Base-by-base conservation (phyloP, 306 rosid genomes). In the Dryas drummondii region DNA sequence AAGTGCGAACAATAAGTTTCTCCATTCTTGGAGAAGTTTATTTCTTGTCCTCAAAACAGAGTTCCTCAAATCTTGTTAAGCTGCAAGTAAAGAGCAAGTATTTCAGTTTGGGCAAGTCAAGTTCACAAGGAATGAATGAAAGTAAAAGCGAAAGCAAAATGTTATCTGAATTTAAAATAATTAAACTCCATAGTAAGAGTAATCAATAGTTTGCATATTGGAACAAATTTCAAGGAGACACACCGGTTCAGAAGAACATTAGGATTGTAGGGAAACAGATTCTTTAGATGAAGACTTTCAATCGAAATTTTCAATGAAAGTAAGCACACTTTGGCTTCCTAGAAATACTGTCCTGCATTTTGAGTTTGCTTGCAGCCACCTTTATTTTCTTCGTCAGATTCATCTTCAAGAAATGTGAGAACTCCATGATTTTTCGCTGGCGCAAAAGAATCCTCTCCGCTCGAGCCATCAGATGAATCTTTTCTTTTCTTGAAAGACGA, bases 231-330 rank as follows among this genome's bases (percentile, higher is more conserved):
- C 56, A 51, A 51, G 5, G 47, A 53, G 40, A 72, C 81, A 2
- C 76, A 85, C 97, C 90, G 88, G 55, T 72, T 89, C 86, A 92
- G 66, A 81, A 92, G 96, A 55, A 78, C 93, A 55, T 77, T 76
- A 9, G 93, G 96, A 73, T 92, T 86, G 88, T 92, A 92, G 15
- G 97, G 96, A 84, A 94, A 94, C 71, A 94, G 76, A 79, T 86
- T 79, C 86, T 94, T 92, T 58, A 72, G 84, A 75, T 91, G 87
- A 79, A 91, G 98, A 86, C 84, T 87, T 70, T 84, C 90, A 66
- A 94, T 84, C 48, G 98, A 94, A 84, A 42, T 81, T 78, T 79
- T 87, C 76, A 94, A 82, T 40, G 89, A 83, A 74, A 87, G 82
- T 77, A 94, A 84, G 80, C 98, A 94, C 68, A 80, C 82, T 76